Base-by-base conservation (phyloP, 2,329 filamentous ascomycete species). In the Samsoniella hepiali region DNA sequence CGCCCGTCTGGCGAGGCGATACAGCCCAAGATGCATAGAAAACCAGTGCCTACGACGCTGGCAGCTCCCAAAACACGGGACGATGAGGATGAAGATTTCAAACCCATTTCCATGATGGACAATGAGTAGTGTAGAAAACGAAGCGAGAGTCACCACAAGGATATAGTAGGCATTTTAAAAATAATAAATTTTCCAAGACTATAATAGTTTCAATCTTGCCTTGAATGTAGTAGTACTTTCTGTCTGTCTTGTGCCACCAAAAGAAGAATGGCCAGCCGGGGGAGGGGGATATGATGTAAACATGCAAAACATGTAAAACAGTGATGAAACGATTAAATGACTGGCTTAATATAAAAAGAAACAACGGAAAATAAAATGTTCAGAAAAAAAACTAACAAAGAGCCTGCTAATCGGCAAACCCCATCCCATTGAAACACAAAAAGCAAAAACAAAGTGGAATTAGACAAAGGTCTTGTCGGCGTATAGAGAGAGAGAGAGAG, bases 351-450 rank as follows among this genome's bases (percentile, higher is more conserved):
- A 42, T 64, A 51, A 40, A 55, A 59, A 49, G 36, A 34, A 42
- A 31, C 31, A 50, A 56, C 65, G 66, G 67, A 66, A 64, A 67
- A 49, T 10, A 42, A 32, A 62, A 66, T 64, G 57, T 63, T 58
- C 31, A 40, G 13, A 44, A 50, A 45, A 40, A 56, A 65, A 67
- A 68, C 65, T 62, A 68, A 49, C 65, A 44, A 64, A 62, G 63
- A 66, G 42, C 42, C 38, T 51, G 44, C 50, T 56, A 13, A 51
- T 13, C 29, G 53, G 58, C 40, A 61, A 53, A 57, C 45, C 49
- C 38, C 36, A 57, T 62, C 45, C 51, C 22, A 22, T 22, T 62
- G 7, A 27, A 57, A 15, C 9, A 17, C 63, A 64, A 54, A 67
- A 66, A 51, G 47, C 36, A 29, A 29, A 54, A 32, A 53, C 32